Conservation (phyloP, 148 eudicot species). For the Cornus suecica region DNA sequence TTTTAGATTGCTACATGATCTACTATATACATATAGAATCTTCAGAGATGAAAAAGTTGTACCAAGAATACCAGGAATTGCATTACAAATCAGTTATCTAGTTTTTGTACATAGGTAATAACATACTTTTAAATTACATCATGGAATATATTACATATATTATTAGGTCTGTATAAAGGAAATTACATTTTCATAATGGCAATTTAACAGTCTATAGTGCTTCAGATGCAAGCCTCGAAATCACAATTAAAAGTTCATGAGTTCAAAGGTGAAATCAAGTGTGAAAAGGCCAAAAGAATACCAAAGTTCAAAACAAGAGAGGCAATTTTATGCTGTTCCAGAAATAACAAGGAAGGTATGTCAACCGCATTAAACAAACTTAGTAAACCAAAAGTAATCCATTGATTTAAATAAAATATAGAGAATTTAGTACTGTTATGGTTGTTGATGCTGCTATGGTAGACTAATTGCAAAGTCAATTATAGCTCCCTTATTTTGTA, state of each 20-base stretch:
- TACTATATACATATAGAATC: too few relatives aligned
- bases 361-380: background rate
- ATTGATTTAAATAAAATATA: background rate
- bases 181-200: background rate
- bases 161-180: background rate
- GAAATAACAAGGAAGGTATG: background rate
- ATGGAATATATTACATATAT: too few relatives aligned
- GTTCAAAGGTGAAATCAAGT: background rate
- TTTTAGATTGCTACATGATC: background rate
- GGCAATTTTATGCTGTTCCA: background rate
- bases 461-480: background rate
- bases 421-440: background rate
- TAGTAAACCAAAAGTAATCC: background rate
- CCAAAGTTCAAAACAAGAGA: background rate
- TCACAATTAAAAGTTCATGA: background rate
- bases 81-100: background rate
- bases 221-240: background rate
- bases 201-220: background rate
- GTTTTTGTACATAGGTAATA: background rate
- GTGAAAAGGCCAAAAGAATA: background rate
- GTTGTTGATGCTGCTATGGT: background rate
- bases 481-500: background rate
- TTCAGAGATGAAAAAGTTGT: too few relatives aligned
- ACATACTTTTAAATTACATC: too few relatives aligned
- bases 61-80: background rate